These are phyloP conservation scores for Mastigamoeba balamuthi DNA, from an alignment of 78 protist genomes.

Conservation along the genomic window DNA sequence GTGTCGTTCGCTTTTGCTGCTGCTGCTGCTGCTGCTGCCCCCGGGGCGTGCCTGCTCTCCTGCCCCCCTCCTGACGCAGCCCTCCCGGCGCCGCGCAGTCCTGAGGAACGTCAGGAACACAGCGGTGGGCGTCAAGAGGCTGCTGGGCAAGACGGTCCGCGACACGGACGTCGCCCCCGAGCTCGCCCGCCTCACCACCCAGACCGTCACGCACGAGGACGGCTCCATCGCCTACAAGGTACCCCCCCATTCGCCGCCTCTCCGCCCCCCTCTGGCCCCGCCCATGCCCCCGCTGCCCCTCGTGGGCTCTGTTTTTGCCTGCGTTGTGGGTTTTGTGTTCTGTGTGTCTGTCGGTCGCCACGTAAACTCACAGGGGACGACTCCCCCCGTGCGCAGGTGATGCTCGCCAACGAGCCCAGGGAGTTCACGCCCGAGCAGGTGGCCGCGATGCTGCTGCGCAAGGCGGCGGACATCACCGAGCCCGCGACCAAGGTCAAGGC, in stretches of 20 bases:
- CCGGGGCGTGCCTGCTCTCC: not conserved
- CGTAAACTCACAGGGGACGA: too few relatives aligned
- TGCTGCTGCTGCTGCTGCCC: not conserved
- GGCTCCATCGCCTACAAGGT: not conserved
- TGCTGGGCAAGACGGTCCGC: not conserved
- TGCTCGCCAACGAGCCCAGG: conserved; percentile 32
- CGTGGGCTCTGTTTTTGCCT: not conserved
- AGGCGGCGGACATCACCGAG: conserved; percentile 57
- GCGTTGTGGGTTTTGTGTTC: too few relatives aligned
- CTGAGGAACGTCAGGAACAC: not conserved
- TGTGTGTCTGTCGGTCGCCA: too few relatives aligned
- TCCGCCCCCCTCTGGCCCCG: not conserved
- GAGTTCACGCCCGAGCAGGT: conserved; percentile 53
- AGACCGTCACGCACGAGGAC: not conserved
- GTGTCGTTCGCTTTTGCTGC: too few relatives aligned
- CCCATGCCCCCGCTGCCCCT: not conserved
- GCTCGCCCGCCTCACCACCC: not conserved
- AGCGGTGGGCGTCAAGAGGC: not conserved
- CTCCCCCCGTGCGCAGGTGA: conserved; percentile 32
- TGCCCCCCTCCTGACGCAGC: not conserved
- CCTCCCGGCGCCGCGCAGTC: too few relatives aligned
- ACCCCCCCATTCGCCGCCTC: too few relatives aligned
- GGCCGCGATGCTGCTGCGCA: conserved; percentile 67
- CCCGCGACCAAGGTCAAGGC: conserved; percentile 13
- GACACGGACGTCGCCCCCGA: not conserved